These are phyloP conservation scores for Diplocarpon mali DNA, from an alignment of 2,329 filamentous ascomycete species.

Conservation along the genomic window DNA sequence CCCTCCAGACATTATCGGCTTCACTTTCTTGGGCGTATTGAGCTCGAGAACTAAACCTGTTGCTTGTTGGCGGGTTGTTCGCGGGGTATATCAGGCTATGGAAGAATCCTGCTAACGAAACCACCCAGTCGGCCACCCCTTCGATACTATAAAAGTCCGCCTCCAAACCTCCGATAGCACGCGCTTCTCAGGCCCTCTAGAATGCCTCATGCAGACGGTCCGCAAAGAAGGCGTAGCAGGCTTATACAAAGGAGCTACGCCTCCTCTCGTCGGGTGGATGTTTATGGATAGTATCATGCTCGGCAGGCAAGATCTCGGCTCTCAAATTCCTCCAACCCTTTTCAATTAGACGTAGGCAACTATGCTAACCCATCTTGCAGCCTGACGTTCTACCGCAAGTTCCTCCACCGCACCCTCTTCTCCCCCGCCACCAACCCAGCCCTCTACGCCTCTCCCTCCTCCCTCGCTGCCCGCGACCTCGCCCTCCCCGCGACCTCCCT, in stretches of 20 bases:
- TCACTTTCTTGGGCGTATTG: too few species aligned
- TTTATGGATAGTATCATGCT: constrained; percentile 91
- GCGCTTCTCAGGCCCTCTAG: constrained; percentile 75
- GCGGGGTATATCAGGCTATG: neutral
- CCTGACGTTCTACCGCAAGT: constrained; percentile 74
- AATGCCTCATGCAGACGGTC: constrained; percentile 77
- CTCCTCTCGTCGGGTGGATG: constrained; percentile 94
- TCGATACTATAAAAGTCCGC: constrained; percentile 95
- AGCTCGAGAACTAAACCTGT: too few species aligned
- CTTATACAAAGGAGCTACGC: constrained; percentile 89
- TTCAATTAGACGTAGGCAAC: neutral
- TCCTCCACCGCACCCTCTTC: constrained; percentile 75
- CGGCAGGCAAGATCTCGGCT: constrained; percentile 34
- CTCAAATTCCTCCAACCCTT: neutral
- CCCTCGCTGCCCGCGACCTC: constrained; percentile 11
- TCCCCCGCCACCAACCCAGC: constrained; percentile 32
- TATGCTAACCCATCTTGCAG: too few species aligned
- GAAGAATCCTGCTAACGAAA: neutral
- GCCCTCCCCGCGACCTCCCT: constrained; percentile 25
- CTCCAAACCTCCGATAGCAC: constrained; percentile 71
- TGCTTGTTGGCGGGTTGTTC: too few species aligned
- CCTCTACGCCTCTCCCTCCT: constrained; percentile 21
- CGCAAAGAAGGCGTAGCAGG: constrained; percentile 75
- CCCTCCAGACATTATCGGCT: too few species aligned
- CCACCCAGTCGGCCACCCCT: constrained; percentile 50